phyloP scores from a whole-genome alignment of 2,329 filamentous ascomycete genomes.

The Salinomyces thailandicus region DNA sequence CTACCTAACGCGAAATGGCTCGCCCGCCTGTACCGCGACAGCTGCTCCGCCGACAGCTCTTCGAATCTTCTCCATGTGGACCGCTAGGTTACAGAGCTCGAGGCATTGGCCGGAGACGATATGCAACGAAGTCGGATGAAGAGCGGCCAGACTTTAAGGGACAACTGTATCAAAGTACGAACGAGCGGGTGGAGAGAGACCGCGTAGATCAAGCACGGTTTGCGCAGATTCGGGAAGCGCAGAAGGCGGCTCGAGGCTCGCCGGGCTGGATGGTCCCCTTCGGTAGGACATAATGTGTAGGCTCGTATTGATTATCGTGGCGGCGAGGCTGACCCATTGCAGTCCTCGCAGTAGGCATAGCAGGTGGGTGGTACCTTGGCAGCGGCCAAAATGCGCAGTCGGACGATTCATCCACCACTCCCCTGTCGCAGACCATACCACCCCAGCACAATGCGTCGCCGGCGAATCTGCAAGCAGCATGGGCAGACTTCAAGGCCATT shows the following conservation, averaged over 20 bases:
- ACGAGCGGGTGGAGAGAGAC: constrained; percentile 48
- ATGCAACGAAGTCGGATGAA: constrained; percentile 29
- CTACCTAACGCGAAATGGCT: no score
- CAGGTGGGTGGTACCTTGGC: constrained; percentile 47
- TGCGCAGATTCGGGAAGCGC: constrained; percentile 27
- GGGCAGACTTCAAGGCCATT: constrained; percentile 52
- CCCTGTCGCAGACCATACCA: constrained; percentile 38
- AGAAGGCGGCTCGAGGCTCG: constrained; percentile 19
- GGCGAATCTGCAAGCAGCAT: constrained; percentile 52
- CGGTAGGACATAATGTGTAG: constrained; percentile 12
- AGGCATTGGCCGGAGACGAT: constrained; percentile 20
- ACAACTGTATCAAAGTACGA: constrained; percentile 53
- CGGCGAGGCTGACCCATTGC: constrained; percentile 2
- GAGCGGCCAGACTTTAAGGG: constrained; percentile 43
- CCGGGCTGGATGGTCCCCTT: constrained; percentile 24
- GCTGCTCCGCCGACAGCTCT: constrained; percentile 11
- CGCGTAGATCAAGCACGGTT: constrained; percentile 45
- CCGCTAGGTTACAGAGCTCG: constrained; percentile 3
- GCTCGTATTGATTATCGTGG: background rate
- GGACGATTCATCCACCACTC: constrained; percentile 44
- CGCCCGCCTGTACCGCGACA: constrained; percentile 4
- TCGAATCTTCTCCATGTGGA: constrained; percentile 9
- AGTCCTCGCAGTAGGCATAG: constrained; percentile 44
- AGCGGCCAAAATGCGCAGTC: constrained; percentile 34
- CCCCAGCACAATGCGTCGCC: constrained; percentile 47